phyloP scores from a whole-genome alignment of 148 eudicot species.

The Amaranthus palmeri region DNA sequence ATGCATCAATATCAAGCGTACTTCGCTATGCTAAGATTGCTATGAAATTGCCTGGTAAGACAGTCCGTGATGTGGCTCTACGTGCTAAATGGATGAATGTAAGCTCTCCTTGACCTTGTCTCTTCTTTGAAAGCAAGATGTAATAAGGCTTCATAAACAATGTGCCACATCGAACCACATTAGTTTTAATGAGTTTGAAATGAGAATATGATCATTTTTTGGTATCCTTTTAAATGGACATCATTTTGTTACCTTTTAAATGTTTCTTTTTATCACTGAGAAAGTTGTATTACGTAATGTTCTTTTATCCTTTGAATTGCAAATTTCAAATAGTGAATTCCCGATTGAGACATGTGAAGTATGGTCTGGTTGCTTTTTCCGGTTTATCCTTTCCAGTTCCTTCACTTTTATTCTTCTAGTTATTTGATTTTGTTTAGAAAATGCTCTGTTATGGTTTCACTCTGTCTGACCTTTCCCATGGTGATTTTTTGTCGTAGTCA shows the following conservation, averaged over 20 bases:
- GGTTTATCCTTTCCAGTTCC: too few species aligned
- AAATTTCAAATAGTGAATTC: too few species aligned
- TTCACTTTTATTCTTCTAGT: not conserved
- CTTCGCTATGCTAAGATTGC: slow-evolving; percentile 73
- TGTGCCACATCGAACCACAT: not conserved
- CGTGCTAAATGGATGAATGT: slow-evolving; percentile 76
- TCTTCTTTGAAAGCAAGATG: not conserved
- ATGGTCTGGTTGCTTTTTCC: too few species aligned
- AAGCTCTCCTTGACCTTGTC: slow-evolving; percentile 23
- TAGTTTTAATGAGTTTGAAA: not conserved
- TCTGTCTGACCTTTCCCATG: not conserved
- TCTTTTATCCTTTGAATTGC: too few species aligned
- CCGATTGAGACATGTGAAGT: too few species aligned
- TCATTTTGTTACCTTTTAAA: not conserved
- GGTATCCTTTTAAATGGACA: not conserved
- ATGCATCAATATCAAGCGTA: slow-evolving; percentile 43
- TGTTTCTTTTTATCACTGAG: too few species aligned
- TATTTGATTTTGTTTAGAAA: not conserved
- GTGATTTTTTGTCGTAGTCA: not conserved
- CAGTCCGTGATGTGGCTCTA: slow-evolving; percentile 72
- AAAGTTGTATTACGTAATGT: too few species aligned
- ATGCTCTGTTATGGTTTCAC: not conserved
- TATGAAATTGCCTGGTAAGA: slow-evolving; percentile 57
- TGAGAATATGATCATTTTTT: slow-evolving; percentile 4
- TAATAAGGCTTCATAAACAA: not conserved